Percentiles rank a stretch among this genome's conserved stretches.
These are phyloP conservation scores for Lophium mytilinum DNA, from an alignment of 495 filamentous ascomycete species.

Conservation along the genomic window DNA sequence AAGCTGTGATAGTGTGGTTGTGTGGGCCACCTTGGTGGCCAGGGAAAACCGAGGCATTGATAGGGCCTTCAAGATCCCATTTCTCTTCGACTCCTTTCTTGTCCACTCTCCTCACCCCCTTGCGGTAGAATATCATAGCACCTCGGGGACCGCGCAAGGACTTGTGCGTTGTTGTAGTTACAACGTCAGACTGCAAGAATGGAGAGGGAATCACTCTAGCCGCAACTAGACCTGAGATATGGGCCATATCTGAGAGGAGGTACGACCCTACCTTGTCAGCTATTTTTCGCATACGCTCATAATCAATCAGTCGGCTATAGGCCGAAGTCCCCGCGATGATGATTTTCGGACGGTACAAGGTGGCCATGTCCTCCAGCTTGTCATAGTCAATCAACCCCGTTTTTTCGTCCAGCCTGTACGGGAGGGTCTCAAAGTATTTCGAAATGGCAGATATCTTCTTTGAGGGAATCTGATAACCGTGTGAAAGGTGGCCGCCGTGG, in stretches of 20 bases:
- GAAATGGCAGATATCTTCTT: conserved; percentile 98
- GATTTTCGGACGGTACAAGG: conserved; percentile 91
- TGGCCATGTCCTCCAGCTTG: conserved; percentile 79
- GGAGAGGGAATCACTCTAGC: conserved; percentile 90
- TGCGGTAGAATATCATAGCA: conserved; percentile 99
- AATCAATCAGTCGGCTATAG: conserved; percentile 98
- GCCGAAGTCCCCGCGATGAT: conserved; percentile 96
- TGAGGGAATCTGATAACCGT: conserved; percentile 94
- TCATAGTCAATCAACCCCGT: conserved; percentile 98
- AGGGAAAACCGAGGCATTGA: conserved; percentile 99
- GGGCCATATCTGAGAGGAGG: conserved; percentile 95
- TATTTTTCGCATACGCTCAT: conserved; percentile 92
- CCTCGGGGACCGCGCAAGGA: conserved; percentile 96
- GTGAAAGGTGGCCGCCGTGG: conserved; percentile 92
- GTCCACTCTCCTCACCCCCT: conserved; percentile 82
- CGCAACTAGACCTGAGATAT: conserved; percentile 94
- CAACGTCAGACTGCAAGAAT: conserved; percentile 89
- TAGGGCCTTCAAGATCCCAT: conserved; percentile 91
- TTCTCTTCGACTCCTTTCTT: conserved; percentile 85
- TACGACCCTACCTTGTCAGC: conserved; percentile 91
- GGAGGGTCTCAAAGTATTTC: conserved; percentile 97
- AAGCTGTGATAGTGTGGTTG: conserved; percentile 99
- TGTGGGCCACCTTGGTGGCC: conserved; percentile 98
- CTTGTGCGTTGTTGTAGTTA: conserved; percentile 99
- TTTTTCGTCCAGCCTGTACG: conserved; percentile 83